Evolutionary conservation across 352 stramenopile species (phyloP), one percentile per base, ranked within the genome.

Genomic region (Globisporangium cylindrosporum): DNA sequence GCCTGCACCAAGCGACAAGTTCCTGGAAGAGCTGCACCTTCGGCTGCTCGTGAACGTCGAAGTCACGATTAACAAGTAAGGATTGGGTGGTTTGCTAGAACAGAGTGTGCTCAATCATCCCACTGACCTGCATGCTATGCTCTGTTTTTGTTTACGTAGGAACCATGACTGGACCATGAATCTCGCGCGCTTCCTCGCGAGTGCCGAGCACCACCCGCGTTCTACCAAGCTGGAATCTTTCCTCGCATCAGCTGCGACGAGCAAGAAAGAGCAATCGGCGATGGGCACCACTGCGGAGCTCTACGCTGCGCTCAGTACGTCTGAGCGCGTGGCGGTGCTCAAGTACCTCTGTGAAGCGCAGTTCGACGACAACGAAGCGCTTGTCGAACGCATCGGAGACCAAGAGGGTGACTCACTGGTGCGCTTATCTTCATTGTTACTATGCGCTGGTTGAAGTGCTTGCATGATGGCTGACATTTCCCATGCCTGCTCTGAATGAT

Each of bases 261-360:
- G 62, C 32, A 72, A 62, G 12, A 65, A 75, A 18, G 62, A 66
- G 1, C 29, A 36, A 68, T 38, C 68, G 68, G 69, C 55, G 36
- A 46, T 15, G 63, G 71, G 20, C 67, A 78, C 60, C 70, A 49
- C 59, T 0, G 41, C 41, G 4, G 41, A 20, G 59, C 74, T 84
- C 53, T 91, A 92, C 62, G 81, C 78, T 38, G 68, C 82, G 14
- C 66, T 88, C 1, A 56, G 72, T 27, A 64, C 88, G 1, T 63
- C 66, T 1, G 73, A 89, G 14, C 76, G 79, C 25, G 71, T 91
- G 20, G 62, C 73, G 3, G 69, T 91, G 7, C 64, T 92, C 38
- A 91, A 91, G 51, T 78, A 81, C 24, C 36, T 91, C 18, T 92
- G 82, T 32, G 82, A 92, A 62, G 69, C 75, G 29, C 82, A 91